Evolutionary conservation across 352 stramenopile species (phyloP), one percentile per base, ranked within the genome.

Genomic region (Plasmopara muralis): DNA sequence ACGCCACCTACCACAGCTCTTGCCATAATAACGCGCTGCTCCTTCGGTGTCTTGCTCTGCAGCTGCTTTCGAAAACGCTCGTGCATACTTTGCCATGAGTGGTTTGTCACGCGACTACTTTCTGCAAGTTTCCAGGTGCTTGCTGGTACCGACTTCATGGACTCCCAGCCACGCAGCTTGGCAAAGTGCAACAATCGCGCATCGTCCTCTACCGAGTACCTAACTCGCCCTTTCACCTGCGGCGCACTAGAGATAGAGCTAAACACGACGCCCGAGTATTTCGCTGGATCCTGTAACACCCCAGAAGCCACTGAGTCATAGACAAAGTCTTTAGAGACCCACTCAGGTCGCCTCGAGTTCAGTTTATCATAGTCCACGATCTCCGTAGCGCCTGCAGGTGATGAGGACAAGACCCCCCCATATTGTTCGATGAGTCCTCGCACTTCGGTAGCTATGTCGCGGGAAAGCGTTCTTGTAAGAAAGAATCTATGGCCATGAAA

Each of bases 51-150:
- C 35, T 76, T 65, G 46, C 18, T 59, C 43, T 53, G 46, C 25
- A 84, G 43, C 6, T 70, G 42, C 49, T 77, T 83, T 12, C 59
- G 61, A 46, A 71, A 82, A 35, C 64, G 73, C 43, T 81, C 63
- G 46, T 75, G 62, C 75, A 86, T 83, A 35, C 75, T 84, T 12
- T 60, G 44, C 0, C 52, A 54, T 9, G 66, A 56, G 16, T 74
- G 75, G 0, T 42, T 42, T 10, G 63, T 74, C 18, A 84, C 47
- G 53, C 72, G 35, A 9, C 44, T 16, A 9, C 28, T 54, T 39
- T 53, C 52, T 7, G 55, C 60, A 9, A 41, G 9, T 14, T 47
- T 57, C 60, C 60, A 68, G 10, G 50, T 40, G 31, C 41, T 66
- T 4, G 55, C 10, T 1, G 60, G 50, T n/a, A 72, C 16, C 7